Percentiles rank a stretch among this genome's conserved stretches.
Conservation (phyloP, 1,284 basidiomycete species). For the Moesziomyces parantarcticus region DNA sequence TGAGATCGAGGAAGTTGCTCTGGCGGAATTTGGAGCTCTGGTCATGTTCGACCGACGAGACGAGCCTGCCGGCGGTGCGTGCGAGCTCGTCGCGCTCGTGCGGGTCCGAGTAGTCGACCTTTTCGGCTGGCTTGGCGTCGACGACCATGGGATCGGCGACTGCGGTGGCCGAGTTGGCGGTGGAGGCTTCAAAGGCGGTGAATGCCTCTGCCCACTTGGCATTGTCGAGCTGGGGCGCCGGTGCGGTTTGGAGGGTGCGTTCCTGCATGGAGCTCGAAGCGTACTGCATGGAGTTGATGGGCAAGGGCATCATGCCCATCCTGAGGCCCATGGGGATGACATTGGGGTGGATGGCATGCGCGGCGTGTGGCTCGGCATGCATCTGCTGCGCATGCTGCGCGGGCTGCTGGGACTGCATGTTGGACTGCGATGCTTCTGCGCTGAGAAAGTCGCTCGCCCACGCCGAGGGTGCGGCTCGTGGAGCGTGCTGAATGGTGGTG, state of each 20-base stretch:
- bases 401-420: constrained; percentile 8
- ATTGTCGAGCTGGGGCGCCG: constrained; percentile 37
- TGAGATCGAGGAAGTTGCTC: constrained; percentile 86
- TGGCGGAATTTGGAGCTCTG: constrained; percentile 86
- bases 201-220: constrained; percentile 63
- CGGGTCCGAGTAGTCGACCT: constrained; percentile 31
- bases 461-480: constrained; percentile 25
- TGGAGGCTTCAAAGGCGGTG: constrained; percentile 48
- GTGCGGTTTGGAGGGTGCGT: constrained; percentile 9
- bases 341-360: constrained; percentile 28
- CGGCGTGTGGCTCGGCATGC: constrained; percentile 15
- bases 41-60: constrained; percentile 70
- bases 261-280: constrained; percentile 23
- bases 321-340: constrained; percentile 33
- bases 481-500: constrained; percentile 5
- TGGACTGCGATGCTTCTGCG: constrained; percentile 21
- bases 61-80: constrained; percentile 67
- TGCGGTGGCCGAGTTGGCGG: constrained; percentile 10
- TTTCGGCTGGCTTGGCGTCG: constrained; percentile 16
- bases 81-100: constrained; percentile 67
- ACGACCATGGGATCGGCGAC: background rate
- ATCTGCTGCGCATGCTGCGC: constrained; percentile 12
- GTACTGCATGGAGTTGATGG: constrained; percentile 16
- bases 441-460: constrained; percentile 57
- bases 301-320: constrained; percentile 28